Base-by-base conservation (phyloP, 176 grass and related monocot genomes). In the Lolium multiflorum region DNA sequence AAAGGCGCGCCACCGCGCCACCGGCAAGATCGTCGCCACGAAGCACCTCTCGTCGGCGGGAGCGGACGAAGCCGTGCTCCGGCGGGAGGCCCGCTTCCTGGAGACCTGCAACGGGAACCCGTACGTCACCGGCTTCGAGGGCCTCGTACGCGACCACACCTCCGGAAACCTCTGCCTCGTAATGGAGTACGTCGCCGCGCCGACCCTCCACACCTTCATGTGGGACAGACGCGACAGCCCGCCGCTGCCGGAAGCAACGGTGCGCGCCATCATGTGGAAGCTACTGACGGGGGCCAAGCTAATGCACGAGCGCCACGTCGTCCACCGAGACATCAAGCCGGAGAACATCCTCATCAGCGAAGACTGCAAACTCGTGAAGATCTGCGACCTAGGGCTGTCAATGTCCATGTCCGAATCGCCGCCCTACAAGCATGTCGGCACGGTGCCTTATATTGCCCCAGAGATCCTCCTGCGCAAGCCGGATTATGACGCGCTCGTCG, bases 401-500 rank as follows among this genome's bases (percentile, higher is more conserved):
- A 12, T 73, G 16, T 18, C 28, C 25, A 71, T 61, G 39, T 6
- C 16, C 20, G 60, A 39, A 10, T 8, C 46, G 31, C 62, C 80
- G 13, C 87, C 72, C 7, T 89, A 84, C 87, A 60, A 16, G 14
- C 58, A 20, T 4, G 87, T 46, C 60, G 87, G 76, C 35, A 83
- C 87, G 3, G 6, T 52, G 10, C 71, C 49, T 60, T 84, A 84
- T 22, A 41, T 47, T 26, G 86, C 86, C 0, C 79, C 86, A 11
- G 79, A 88, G 81, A 43, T 88, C 25, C 58, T 88, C 11, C 72
- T 31, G 12, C 73, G 49, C 0, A 65, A 35, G 28, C 50, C 13
- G 55, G 68, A 84, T 13, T 89, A 89, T 81, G 74, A 61, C 22
- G 25, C 73, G 51, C 47, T 52, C n/a, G 82, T 89, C 2, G 81